These are phyloP conservation scores for Xylaria grammica DNA, from an alignment of 495 filamentous ascomycete genomes.

Conservation along the genomic window DNA sequence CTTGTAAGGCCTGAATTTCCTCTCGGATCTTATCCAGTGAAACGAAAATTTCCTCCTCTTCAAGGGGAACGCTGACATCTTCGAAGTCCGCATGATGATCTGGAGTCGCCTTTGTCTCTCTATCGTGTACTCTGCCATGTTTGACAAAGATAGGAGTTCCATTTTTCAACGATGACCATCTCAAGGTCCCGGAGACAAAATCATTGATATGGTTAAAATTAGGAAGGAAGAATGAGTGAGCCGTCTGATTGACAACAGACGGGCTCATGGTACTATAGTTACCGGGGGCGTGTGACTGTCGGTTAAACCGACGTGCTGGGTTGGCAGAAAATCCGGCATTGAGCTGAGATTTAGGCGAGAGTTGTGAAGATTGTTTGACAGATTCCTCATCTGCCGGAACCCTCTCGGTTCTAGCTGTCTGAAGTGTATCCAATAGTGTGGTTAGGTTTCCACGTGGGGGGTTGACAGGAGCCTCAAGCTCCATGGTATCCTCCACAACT, in stretches of 20 bases:
- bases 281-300: constrained; percentile 21
- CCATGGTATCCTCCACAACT: constrained; percentile 22
- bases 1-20: constrained; percentile 53
- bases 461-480: constrained; percentile 17
- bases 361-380: constrained; percentile 24
- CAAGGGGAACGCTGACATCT: constrained; percentile 45
- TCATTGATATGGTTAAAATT: constrained; percentile 52
- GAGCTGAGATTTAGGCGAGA: constrained; percentile 29
- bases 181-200: constrained; percentile 51
- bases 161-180: constrained; percentile 49
- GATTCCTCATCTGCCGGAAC: constrained; percentile 28
- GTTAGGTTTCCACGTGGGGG: constrained; percentile 33
- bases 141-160: constrained; percentile 55
- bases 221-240: constrained; percentile 52
- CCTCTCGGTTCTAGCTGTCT: constrained; percentile 33
- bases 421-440: constrained; percentile 34
- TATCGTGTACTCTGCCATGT: constrained; percentile 41
- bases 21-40: constrained; percentile 61
- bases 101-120: constrained; percentile 31
- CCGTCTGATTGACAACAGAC: constrained; percentile 40
- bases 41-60: constrained; percentile 57
- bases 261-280: constrained; percentile 11
- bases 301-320: constrained; percentile 22
- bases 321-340: constrained; percentile 24
- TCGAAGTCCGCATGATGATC: constrained; percentile 47